Base-by-base conservation (phyloP, 345 rosid genomes). In the Eucalyptus erythrocorys region DNA sequence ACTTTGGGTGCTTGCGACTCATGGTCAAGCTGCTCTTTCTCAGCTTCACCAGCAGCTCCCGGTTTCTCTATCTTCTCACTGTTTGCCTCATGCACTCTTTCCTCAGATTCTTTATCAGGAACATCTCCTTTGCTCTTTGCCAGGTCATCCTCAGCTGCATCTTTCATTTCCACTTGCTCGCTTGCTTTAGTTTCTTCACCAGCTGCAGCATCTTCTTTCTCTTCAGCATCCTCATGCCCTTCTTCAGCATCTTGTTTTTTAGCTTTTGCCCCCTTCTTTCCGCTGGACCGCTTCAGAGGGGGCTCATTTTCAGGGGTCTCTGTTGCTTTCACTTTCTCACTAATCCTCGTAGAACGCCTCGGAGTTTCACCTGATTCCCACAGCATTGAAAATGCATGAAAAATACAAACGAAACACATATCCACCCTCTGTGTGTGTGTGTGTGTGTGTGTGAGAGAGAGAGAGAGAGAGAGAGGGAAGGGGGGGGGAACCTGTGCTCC, bases 341-440 rank as follows among this genome's bases (percentile, higher is more conserved):
- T 91, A 84, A 92, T 88, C 86, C 94, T 93, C 12, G 91, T 90
- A 3, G 93, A 92, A 85, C 93, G 90, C 87, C 94, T 92, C 15
- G 94, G 94, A 45, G 90, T 93, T 90, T 93, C 94, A 48, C 94
- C 93, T 88, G 87, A 76, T 76, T 76, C 30, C 47, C 84, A 76
- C 47, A 40, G 47, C 47, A 40, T 76, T 40, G 84, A 85, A 51
- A 45, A 86, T 86, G 87, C 66, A 86, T 86, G 47, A 48, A 55
- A 37, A 48, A 21, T 21, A 40, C 64, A 51, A 40, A 76, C 4
- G 30, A 27, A 19, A 55, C 24, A 47, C 53, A 49, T 49, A n/a
- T 17, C 47, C 27, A 49, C 45, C 42, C 30, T 30, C 2, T 84
- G 14, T 5, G 4, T 16, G 42, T 16, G 27, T 10, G 81, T 17